Base-by-base conservation (phyloP, 2,329 filamentous ascomycete species). In the Drechslerella stenobrocha region DNA sequence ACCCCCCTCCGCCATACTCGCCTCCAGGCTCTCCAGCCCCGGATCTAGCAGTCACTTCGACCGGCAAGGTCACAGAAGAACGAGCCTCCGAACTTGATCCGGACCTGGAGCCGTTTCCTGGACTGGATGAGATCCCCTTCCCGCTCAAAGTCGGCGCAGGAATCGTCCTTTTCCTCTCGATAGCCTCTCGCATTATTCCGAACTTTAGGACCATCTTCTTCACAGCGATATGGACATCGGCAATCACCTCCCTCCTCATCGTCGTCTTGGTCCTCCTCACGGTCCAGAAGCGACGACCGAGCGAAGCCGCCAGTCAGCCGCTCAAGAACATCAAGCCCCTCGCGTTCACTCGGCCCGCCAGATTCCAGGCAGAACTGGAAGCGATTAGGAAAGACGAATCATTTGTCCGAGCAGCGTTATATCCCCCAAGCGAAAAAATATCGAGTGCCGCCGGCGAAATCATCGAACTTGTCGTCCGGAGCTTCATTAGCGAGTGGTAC, bases 401-500 rank as follows among this genome's bases (percentile, higher is more conserved):
- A 15, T 72, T 70, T 26, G 59, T 63, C 40, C 59, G 70, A 32
- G 48, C 60, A 11, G 83, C 88, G 9, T 81, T 98, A 69, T 90
- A 90, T 74, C 83, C 87, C 60, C 82, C 86, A 53, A 91, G 89
- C 18, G 84, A 87, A 72, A 82, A 85, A 63, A 84, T 97, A 56
- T 95, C 90, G 9, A 83, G 86, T 72, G 87, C 87, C 45, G 79
- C 97, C 70, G 90, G 96, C 76, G 82, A 85, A 52, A 78, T 97
- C 28, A 81, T 98, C 44, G 83, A 86, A 51, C 79, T 90, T 52
- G 83, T 95, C 52, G 77, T 90, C 70, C 83, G 88, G 70, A 90
- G 96, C 75, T 96, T 95, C 75, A 84, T 98, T 60, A 84, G 82
- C 61, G 87, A 86, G 46, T 98, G 93, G 93, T 97, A 96, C 76